Evolutionary conservation across 2,329 filamentous ascomycete species (phyloP), one percentile per base, ranked within the genome.

Genomic region (Verticillium alfalfae): DNA sequence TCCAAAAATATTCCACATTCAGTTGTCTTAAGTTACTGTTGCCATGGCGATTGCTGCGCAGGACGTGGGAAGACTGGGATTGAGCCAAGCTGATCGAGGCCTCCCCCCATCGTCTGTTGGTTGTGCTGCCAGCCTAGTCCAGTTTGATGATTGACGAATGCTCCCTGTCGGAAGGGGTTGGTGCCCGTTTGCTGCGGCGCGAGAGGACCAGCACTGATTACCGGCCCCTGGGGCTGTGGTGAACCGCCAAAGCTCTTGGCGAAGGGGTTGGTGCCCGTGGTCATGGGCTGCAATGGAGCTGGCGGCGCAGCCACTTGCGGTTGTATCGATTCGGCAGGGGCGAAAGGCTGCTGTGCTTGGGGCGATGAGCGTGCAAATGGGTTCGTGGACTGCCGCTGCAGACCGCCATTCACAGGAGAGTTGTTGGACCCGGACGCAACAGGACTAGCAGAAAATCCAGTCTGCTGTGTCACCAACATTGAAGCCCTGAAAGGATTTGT

Each of bases 401-500:
- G 60, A 38, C 62, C 64, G 39, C 49, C 59, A 13, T 45, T 45
- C 64, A 69, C 80, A 71, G 62, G 76, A 71, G 65, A 66, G 34
- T 78, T 72, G n/a, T 80, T 71, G 36, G 76, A 72, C 31, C 79
- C 76, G 60, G 79, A 73, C 64, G 79, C 71, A 63, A 79, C 73
- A 59, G 72, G 69, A 31, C 76, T 72, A 36, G 71, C 70, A 52
- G 74, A 68, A 66, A 78, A 72, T 56, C 83, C 83, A 22, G 77
- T 76, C 68, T 81, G 79, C 70, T 83, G 80, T 63, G 73, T 78
- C 79, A 83, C 81, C 78, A 97, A 80, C 88, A 94, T 94, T 1
- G 94, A 97, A 71, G 93, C 90, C 52, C 95, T 85, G 84, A 99
- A 99, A 0, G 95, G 95, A 72, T 99, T 99, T 8, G 93, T 97